A percentile compares a stretch with the other conserved stretches of the same genome.
Conservation (phyloP, 805 yeast genomes). For the Candida boleticola region DNA sequence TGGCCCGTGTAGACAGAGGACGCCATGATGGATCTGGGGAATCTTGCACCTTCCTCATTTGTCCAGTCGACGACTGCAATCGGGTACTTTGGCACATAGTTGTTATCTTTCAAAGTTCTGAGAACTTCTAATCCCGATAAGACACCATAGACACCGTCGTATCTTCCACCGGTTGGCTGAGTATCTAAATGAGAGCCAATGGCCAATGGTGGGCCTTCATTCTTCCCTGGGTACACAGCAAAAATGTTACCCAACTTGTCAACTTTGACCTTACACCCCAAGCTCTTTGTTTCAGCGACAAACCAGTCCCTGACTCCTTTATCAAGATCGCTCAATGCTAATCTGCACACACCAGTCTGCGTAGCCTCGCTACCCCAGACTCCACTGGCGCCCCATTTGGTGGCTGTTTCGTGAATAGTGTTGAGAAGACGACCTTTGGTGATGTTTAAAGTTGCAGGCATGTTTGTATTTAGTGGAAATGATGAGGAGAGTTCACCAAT, state of each 20-base stretch:
- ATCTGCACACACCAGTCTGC: slow-evolving; percentile 67
- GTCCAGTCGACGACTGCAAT: slow-evolving; percentile 68
- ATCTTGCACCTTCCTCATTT: slow-evolving; percentile 78
- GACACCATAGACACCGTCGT: slow-evolving; percentile 73
- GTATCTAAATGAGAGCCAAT: slow-evolving; percentile 77
- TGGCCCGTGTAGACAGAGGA: slow-evolving; percentile 66
- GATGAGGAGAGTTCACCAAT: neutral
- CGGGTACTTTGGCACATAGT: slow-evolving; percentile 60
- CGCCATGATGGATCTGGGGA: slow-evolving; percentile 66
- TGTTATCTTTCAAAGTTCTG: slow-evolving; percentile 60
- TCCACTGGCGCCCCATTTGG: slow-evolving; percentile 57
- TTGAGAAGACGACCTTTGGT: slow-evolving; percentile 43
- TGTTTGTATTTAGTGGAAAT: neutral
- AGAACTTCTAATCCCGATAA: slow-evolving; percentile 64
- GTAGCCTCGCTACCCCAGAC: slow-evolving; percentile 56
- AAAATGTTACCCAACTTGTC: slow-evolving; percentile 72
- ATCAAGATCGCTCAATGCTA: slow-evolving; percentile 62
- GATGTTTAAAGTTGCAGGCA: slow-evolving; percentile 1
- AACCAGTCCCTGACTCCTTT: slow-evolving; percentile 68
- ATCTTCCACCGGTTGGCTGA: slow-evolving; percentile 76
- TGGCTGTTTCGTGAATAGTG: slow-evolving; percentile 62
- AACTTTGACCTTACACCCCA: slow-evolving; percentile 58
- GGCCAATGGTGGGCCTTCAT: slow-evolving; percentile 51
- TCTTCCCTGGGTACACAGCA: slow-evolving; percentile 58
- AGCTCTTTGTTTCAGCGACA: slow-evolving; percentile 43